phyloP scores from a whole-genome alignment of 148 eudicot genomes.

The Rhododendron kiyosumense region DNA sequence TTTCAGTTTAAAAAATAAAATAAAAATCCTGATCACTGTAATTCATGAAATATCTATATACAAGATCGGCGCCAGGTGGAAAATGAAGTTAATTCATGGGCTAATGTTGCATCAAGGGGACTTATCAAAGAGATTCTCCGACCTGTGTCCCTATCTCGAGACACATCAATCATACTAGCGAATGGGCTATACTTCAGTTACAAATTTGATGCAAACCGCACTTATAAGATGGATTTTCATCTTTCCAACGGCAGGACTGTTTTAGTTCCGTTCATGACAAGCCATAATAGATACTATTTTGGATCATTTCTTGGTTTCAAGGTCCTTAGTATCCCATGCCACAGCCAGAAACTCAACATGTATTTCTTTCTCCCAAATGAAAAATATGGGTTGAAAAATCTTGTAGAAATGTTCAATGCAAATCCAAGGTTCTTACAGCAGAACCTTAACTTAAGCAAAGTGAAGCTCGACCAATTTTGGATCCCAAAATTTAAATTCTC shows the following conservation, averaged over 20 bases:
- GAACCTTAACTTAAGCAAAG: too few relatives aligned
- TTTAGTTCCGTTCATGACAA: neutral
- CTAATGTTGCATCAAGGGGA: neutral
- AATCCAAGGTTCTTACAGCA: neutral
- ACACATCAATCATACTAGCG: neutral
- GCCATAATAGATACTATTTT: neutral
- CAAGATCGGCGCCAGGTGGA: neutral
- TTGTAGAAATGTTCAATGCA: neutral
- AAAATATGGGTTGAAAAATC: neutral
- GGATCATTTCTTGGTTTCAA: too few relatives aligned
- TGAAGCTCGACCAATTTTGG: too few relatives aligned
- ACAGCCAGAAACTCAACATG: neutral
- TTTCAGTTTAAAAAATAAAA: too few relatives aligned
- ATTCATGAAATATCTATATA: neutral
- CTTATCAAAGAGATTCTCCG: neutral
- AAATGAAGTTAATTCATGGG: neutral
- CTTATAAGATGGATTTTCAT: neutral
- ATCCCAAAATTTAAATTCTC: too few relatives aligned
- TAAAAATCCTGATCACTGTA: too few relatives aligned
- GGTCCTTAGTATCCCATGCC: neutral
- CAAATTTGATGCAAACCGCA: neutral
- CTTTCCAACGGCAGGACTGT: neutral
- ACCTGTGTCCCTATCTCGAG: neutral
- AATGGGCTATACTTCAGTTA: slow-evolving; percentile 5
- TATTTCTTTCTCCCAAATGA: neutral